Conservation (phyloP, 192 early-diverging fungal genomes). For the Backusella luteola region DNA sequence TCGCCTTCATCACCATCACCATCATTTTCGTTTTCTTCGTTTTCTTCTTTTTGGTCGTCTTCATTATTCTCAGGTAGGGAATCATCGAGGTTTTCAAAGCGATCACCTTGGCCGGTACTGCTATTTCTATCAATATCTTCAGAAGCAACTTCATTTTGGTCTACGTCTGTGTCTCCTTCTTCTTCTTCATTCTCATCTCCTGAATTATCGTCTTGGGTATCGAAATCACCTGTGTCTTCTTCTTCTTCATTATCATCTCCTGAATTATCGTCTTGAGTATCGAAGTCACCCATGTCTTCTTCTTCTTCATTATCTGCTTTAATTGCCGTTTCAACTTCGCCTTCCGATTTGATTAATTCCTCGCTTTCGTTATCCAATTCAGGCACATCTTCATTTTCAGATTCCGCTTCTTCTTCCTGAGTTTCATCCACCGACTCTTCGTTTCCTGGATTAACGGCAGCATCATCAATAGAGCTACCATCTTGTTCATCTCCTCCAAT, state of each 20-base stretch:
- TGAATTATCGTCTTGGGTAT: neutral
- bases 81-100: neutral
- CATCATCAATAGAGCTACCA: neutral
- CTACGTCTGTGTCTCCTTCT: neutral
- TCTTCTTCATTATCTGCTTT: neutral
- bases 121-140: neutral
- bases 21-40: neutral
- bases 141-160: neutral
- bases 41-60: neutral
- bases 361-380: constrained; percentile 4
- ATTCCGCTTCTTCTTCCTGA: neutral
- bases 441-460: neutral
- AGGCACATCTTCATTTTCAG: neutral
- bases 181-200: neutral
- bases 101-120: neutral
- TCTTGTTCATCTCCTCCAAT: neutral
- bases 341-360: neutral
- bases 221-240: neutral
- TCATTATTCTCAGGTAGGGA: neutral
- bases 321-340: neutral
- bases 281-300: neutral
- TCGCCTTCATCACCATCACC: neutral
- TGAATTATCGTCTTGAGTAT: neutral
- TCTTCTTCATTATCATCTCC: neutral
- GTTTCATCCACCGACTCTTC: neutral